Percentiles rank a stretch among this genome's conserved stretches.
phyloP scores from a whole-genome alignment of 2,329 filamentous ascomycete species.

The Hymenoscyphus fraxineus region DNA sequence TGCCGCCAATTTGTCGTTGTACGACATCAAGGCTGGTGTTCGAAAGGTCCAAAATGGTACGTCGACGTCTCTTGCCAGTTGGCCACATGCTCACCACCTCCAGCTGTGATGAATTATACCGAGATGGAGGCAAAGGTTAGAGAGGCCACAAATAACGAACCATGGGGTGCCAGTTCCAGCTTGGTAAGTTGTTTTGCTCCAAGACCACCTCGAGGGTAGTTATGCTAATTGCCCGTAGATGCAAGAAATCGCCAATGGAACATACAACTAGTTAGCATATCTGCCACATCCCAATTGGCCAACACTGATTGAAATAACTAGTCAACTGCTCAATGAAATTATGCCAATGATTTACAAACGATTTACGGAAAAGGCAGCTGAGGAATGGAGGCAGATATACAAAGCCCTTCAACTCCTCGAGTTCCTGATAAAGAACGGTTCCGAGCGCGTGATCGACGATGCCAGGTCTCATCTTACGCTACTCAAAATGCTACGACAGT shows the following conservation, averaged over 20 bases:
- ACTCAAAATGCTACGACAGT: constrained; percentile 96
- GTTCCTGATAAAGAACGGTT: constrained; percentile 96
- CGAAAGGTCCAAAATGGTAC: constrained; percentile 75
- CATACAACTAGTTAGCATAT: constrained; percentile 85
- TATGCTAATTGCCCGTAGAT: constrained; percentile 45
- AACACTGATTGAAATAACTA: constrained; percentile 39
- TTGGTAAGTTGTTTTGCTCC: constrained; percentile 13
- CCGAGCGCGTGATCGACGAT: constrained; percentile 95
- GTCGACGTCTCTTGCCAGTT: constrained; percentile 31
- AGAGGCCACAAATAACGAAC: constrained; percentile 98
- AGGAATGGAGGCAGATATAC: constrained; percentile 99
- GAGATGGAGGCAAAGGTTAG: constrained; percentile 78
- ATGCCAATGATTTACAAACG: constrained; percentile 99
- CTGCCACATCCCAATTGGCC: constrained; percentile 9
- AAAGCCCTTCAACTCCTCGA: constrained; percentile 96
- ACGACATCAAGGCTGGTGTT: constrained; percentile 72
- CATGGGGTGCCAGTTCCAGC: constrained; percentile 59
- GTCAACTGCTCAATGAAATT: constrained; percentile 95
- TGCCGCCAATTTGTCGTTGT: constrained; percentile 69
- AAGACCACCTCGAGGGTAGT: not conserved
- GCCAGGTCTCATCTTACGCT: constrained; percentile 91
- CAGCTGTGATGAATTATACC: constrained; percentile 76
- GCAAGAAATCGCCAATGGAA: constrained; percentile 98
- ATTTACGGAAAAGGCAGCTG: constrained; percentile 95
- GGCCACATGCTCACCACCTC: constrained; percentile 28